Evolutionary conservation across 164 flowering plant genomes (phyloP).

Genomic region (Sextonia rubra): DNA sequence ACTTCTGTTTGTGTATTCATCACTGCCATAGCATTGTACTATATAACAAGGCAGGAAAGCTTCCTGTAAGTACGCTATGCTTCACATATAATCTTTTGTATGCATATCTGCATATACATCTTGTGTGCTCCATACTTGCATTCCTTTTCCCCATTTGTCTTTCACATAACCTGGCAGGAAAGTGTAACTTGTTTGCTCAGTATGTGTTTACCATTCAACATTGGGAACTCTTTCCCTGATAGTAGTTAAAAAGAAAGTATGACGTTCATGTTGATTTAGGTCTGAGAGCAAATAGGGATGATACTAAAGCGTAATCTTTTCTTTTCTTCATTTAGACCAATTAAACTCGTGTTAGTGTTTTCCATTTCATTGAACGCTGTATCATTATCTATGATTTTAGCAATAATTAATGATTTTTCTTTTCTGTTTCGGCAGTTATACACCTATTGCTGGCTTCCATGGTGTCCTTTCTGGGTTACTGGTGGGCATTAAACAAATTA

Average conservation of each 20-base stretch:
- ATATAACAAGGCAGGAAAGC: constrained; percentile 63
- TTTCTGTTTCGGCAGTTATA: constrained; percentile 40
- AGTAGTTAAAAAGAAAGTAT: neutral
- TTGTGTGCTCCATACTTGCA: neutral
- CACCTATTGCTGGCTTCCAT: constrained; percentile 88
- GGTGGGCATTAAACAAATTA: constrained; percentile 90
- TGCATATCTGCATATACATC: neutral
- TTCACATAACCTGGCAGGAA: neutral
- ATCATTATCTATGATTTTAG: no score
- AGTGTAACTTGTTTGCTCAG: neutral
- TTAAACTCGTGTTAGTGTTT: neutral
- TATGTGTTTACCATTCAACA: neutral
- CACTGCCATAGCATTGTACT: constrained; percentile 83
- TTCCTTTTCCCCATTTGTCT: neutral
- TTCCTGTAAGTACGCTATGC: constrained; percentile 67
- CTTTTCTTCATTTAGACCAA: neutral
- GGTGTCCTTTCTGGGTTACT: constrained; percentile 76
- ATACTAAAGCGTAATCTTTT: neutral
- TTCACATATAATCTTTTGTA: neutral
- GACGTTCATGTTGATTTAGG: neutral
- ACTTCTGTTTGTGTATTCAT: constrained; percentile 70
- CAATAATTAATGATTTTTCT: neutral
- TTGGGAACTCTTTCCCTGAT: neutral
- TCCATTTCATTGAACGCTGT: neutral
- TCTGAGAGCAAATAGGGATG: neutral